Base-by-base conservation (phyloP, 164 flowering plant species). In the Magnolia kwangsiensis region DNA sequence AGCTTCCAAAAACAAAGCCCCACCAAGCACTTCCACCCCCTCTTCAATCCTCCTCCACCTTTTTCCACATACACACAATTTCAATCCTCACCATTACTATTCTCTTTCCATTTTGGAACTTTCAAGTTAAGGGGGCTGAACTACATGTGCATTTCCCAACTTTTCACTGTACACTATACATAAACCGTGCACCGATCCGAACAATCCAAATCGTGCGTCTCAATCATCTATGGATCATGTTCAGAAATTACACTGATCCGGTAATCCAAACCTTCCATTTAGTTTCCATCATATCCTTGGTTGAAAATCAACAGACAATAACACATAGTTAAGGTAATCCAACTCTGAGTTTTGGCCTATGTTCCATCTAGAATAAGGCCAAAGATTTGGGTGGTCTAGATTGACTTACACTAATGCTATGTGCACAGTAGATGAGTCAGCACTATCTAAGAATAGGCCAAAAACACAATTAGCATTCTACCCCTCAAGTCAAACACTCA, bases 31-130 rank as follows among this genome's bases (percentile, higher is more conserved):
- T 65, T 65, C 29, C 16, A 65, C 27, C 29, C 19, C 68, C 14
- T 65, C 24, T 65, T 16, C 37, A 65, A 8, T 27, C 71, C 31
- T 19, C 37, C 71, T 70, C 74, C 71, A 37, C 18, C 51, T 59
- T 66, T 14, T 58, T 21, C 31, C 67, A 72, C 61, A 37, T 7
- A 9, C 4, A 3, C 18, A 74, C 14, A 20, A 66, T 72, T 76
- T 72, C 78, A 61, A 61, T 68, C 70, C 65, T 45, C 19, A 6
- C 78, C 82, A 67, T 71, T 73, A 51, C 72, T 71, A 58, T 63
- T 24, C 50, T 50, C 24, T 24, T 50, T 51, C 14, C 51, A 37
- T 64, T 18, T 72, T 72, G 55, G 51, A 59, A 73, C 58, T 75
- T 73, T 51, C 65, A 63, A 79, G 81, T 74, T 78, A 71, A 74